Base-by-base conservation (phyloP, 257 asterid genomes). In the Nicotiana noctiflora region DNA sequence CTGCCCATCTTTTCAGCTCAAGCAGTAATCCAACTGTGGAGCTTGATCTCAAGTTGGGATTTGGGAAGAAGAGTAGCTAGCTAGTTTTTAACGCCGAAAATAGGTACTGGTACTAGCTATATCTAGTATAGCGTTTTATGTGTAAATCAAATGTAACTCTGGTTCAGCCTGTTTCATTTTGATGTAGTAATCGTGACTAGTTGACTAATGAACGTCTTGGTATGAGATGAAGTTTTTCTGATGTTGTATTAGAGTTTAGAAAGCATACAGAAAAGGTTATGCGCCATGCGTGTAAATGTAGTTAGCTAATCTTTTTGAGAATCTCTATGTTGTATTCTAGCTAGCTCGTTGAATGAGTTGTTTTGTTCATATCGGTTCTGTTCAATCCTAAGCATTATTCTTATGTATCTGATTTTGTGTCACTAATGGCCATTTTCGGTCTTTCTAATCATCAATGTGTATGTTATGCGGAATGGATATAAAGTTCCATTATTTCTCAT, bases 1-100 rank as follows among this genome's bases (percentile, higher is more conserved):
- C 81, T 3, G 93, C 90, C 9, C 90, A 90, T 8, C 92, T 93
- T 1, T 93, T 93, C 40, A 88, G 93, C 61, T 64, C 81, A 3
- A 40, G 29, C 49, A 75, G 83, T 25, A 7, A 10, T 0, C 11
- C 76, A n/a, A 40, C 82, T 79, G 75, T 90, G 89, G 96, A 89
- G 87, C 94, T 91, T 70, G 92, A 85, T 70, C 84, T 91, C 84
- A 90, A 88, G 81, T 40, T 89, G 10, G 77, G 77, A 21, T 44
- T 70, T 25, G 34, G 21, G 34, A 70, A 21, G 59, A 70, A 70
- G 13, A 70, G 14, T 70, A 70, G 13, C 3, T 29, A 5, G 19
- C 5, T 31, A 27, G 74, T 15, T 31, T 14, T 1, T 13, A 0
- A 17, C 19, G 1, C 4, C 3, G 17, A 51, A 51, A 2, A 2